Percentiles rank a stretch among this genome's conserved stretches.
phyloP scores from a whole-genome alignment of 306 rosid genomes.

The Inga oerstediana region DNA sequence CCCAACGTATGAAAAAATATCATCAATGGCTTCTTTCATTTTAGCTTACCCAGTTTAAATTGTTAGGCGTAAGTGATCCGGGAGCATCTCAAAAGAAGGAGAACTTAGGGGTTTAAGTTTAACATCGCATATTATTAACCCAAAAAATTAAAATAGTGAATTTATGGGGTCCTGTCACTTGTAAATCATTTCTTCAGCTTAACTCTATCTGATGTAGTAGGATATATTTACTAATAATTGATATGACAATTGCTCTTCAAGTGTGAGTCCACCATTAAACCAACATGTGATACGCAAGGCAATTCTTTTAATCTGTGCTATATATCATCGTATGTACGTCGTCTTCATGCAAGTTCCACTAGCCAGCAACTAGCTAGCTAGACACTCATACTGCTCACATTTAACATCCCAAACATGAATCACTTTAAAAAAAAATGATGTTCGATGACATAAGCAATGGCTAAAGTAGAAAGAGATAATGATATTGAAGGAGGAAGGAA shows the following conservation, averaged over 20 bases:
- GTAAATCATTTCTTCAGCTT: too few species aligned
- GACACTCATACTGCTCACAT: background rate
- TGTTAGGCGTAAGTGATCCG: background rate
- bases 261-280: background rate
- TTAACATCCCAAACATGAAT: background rate
- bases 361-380: background rate
- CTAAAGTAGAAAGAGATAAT: background rate
- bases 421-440: background rate
- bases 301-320: background rate
- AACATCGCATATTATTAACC: background rate
- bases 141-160: background rate
- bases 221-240: too few species aligned
- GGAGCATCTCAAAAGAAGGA: background rate
- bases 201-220: too few species aligned
- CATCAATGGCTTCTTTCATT: background rate
- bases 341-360: background rate
- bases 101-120: too few species aligned
- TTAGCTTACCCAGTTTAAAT: too few species aligned
- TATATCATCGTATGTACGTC: too few species aligned
- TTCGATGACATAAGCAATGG: background rate
- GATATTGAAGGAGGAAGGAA: background rate
- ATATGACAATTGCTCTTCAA: background rate
- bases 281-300: background rate
- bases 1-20: background rate
- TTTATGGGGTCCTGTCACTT: too few species aligned